Evolutionary conservation across 306 rosid genomes (phyloP).

Genomic region (Lablab purpureus): DNA sequence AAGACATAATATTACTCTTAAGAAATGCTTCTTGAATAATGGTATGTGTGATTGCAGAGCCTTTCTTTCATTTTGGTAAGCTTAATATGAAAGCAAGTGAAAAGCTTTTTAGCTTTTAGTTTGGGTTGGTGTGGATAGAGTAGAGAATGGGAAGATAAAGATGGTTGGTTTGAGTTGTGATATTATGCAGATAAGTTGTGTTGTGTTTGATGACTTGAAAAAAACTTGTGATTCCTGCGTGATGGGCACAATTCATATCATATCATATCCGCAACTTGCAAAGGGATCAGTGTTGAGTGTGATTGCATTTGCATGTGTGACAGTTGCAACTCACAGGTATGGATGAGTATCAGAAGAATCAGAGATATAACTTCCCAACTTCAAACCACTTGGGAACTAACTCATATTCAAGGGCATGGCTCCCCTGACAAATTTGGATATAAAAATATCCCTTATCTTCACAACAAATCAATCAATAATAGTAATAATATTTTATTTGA

Average conservation of each 20-base stretch:
- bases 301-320: constrained; percentile 2
- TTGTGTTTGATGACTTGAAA: neutral
- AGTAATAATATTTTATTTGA: neutral
- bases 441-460: constrained; percentile 10
- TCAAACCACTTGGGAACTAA: constrained; percentile 26
- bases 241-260: constrained; percentile 35
- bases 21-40: too few species aligned
- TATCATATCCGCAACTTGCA: constrained; percentile 7
- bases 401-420: constrained; percentile 32
- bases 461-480: neutral
- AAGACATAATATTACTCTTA: too few species aligned
- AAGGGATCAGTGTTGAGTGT: neutral
- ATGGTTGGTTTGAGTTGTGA: too few species aligned
- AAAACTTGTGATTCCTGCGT: constrained; percentile 12
- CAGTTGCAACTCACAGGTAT: constrained; percentile 8
- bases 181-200: constrained; percentile 10
- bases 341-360: neutral
- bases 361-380: constrained; percentile 23
- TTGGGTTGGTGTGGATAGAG: constrained; percentile 5
- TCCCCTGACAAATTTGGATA: constrained; percentile 24
- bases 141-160: neutral
- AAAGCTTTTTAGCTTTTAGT: neutral
- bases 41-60: constrained; percentile 27
- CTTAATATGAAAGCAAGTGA: neutral
- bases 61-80: constrained; percentile 4